A percentile compares a stretch with the other conserved stretches of the same genome.
phyloP scores from a whole-genome alignment of 1,139 yeast genomes.

The Saccharomycopsis phalli region DNA sequence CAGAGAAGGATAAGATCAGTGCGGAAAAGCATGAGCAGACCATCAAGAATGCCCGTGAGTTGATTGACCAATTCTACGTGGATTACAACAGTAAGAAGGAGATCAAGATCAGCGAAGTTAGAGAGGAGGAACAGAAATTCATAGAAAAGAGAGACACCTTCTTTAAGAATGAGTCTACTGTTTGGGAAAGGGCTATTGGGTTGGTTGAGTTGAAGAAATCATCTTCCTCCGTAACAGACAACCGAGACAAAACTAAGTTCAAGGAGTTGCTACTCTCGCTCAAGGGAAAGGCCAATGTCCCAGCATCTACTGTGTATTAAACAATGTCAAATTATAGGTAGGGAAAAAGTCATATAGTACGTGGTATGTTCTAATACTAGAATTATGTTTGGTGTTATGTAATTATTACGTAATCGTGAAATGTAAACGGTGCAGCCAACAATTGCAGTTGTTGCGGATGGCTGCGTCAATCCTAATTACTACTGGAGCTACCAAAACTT shows the following conservation, averaged over 20 bases:
- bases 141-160: constrained; percentile 72
- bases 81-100: constrained; percentile 85
- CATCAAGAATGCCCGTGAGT: constrained; percentile 69
- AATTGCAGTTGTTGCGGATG: not conserved
- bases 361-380: too few species aligned
- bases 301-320: constrained; percentile 57
- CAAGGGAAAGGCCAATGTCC: constrained; percentile 62
- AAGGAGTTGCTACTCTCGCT: constrained; percentile 56
- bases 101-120: constrained; percentile 53
- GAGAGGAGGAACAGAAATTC: constrained; percentile 62
- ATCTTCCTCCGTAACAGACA: constrained; percentile 33
- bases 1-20: constrained; percentile 71
- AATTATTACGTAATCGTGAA: too few species aligned
- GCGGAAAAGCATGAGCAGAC: constrained; percentile 58
- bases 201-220: constrained; percentile 28
- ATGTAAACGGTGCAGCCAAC: too few species aligned
- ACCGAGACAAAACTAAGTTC: constrained; percentile 63
- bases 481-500: constrained; percentile 84
- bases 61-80: constrained; percentile 90
- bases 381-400: too few species aligned
- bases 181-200: constrained; percentile 78
- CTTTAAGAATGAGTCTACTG: constrained; percentile 46
- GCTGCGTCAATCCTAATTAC: constrained; percentile 42
- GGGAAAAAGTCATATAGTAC: too few species aligned
- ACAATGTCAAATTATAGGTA: not conserved